Base-by-base conservation (phyloP, 2,329 filamentous ascomycete genomes). In the Monosporascus sp. region DNA sequence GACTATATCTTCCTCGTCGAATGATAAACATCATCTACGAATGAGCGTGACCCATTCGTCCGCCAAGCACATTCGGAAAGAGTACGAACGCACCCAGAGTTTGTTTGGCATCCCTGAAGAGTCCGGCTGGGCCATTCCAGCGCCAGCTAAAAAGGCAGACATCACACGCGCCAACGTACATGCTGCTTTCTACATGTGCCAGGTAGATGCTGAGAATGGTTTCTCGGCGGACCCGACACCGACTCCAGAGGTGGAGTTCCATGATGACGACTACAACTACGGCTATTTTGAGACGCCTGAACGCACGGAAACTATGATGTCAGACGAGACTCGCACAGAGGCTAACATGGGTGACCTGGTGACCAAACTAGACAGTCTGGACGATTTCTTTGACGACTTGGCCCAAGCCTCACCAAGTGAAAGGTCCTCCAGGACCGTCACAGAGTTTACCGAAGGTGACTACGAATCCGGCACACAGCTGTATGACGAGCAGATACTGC, bases 11-110 rank as follows among this genome's bases (percentile, higher is more conserved):
- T 89, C 90, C 5, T 91, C 89, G 34, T 88, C 93, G 1, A 90
- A 96, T 80, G 94, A 97, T 69, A 90, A 89, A 62, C 90, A 97
- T 62, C 91, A 97, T 65, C 75, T 99, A 54, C 85, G 94, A 39
- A 99, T 99, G 95, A 97, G 93, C 70, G 97, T 99, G 90, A 92
- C 91, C 5, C 87, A 89, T 14, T 86, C 89, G 1, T 90, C 91
- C 2, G 94, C 91, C 0, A 88, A 89, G 61, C 84, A 88, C 0
- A 88, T 94, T 48, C 86, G 90, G 48, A 97, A 97, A 67, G 92
- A 97, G 70, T 97, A 96, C 62, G 93, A 96, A 66, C 86, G 89
- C 22, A 96, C 90, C 0, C 89, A 96, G 68, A 97, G 91, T 64
- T 74, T 99, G 36, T 99, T 97, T 68, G 95, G 95, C 27, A 97